phyloP scores from a whole-genome alignment of 2,329 filamentous ascomycete genomes.

The Aureobasidium musti region DNA sequence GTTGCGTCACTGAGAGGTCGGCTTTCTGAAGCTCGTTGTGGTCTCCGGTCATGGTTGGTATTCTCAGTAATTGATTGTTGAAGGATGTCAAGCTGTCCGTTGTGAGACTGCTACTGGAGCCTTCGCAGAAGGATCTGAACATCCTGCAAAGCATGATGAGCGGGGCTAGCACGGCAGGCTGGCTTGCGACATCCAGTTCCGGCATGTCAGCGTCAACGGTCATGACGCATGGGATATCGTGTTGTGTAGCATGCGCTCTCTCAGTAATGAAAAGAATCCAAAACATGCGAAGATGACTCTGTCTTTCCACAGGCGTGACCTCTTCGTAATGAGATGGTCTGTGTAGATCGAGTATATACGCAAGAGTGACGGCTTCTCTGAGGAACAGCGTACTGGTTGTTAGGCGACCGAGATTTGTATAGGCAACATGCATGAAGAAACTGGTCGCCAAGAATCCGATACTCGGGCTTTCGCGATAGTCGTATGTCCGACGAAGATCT shows the following conservation, averaged over 20 bases:
- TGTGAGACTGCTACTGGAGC: background rate
- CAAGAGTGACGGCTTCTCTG: constrained; percentile 31
- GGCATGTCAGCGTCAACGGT: constrained; percentile 23
- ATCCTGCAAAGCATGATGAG: constrained; percentile 33
- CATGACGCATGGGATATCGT: constrained; percentile 31
- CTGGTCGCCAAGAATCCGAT: constrained; percentile 24
- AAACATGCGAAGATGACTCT: constrained; percentile 25
- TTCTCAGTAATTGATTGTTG: constrained; percentile 23
- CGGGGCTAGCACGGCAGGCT: constrained; percentile 22
- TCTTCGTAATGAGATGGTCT: constrained; percentile 28
- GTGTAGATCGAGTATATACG: constrained; percentile 32
- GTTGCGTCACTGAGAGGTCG: constrained; percentile 32
- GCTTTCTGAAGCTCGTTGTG: constrained; percentile 32
- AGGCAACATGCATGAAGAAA: constrained; percentile 33
- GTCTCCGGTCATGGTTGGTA: constrained; percentile 14
- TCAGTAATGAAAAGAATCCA: constrained; percentile 35
- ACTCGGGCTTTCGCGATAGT: constrained; percentile 31
- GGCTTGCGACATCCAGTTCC: background rate
- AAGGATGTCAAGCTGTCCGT: constrained; percentile 3
- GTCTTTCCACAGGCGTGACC: background rate
- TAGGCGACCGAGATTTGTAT: constrained; percentile 29
- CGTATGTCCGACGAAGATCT: constrained; percentile 15
- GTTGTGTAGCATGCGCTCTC: constrained; percentile 21
- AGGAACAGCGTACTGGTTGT: constrained; percentile 31
- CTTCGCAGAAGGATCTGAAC: constrained; percentile 25